phyloP scores from a whole-genome alignment of 1,284 basidiomycete species.

The Boletus calvinii region DNA sequence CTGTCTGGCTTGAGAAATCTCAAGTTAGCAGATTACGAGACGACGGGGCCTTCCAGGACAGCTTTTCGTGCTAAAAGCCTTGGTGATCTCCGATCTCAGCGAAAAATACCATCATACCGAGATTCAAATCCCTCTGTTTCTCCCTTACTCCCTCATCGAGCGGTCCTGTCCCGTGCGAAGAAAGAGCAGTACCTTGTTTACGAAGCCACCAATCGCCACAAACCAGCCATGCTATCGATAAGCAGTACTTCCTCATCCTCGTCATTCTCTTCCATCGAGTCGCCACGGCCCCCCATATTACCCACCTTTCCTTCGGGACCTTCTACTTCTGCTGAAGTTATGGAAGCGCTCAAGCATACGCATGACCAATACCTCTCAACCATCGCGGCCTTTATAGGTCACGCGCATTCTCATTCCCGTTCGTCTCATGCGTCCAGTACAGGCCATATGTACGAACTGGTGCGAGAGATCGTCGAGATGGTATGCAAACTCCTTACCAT shows the following conservation, averaged over 20 bases:
- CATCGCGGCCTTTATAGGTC: slow-evolving; percentile 96
- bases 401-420: slow-evolving; percentile 90
- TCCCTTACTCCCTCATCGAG: slow-evolving; percentile 37
- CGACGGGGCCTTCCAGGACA: slow-evolving; percentile 30
- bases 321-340: slow-evolving; percentile 61
- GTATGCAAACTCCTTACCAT: slow-evolving; percentile 91
- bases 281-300: slow-evolving; percentile 42
- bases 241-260: slow-evolving; percentile 68
- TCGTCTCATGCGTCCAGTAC: slow-evolving; percentile 88
- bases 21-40: slow-evolving; percentile 23
- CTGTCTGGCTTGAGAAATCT: slow-evolving; percentile 13
- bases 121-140: slow-evolving; percentile 34
- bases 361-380: slow-evolving; percentile 91
- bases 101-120: slow-evolving; percentile 28
- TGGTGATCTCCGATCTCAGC: slow-evolving; percentile 48
- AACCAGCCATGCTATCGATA: slow-evolving; percentile 47
- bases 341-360: slow-evolving; percentile 69
- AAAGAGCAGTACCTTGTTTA: slow-evolving; percentile 35
- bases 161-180: slow-evolving; percentile 28
- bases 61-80: slow-evolving; percentile 52
- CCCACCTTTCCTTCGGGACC: slow-evolving; percentile 69
- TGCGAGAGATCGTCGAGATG: slow-evolving; percentile 89
- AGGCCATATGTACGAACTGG: slow-evolving; percentile 91
- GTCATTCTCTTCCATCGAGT: slow-evolving; percentile 50
- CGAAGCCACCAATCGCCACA: slow-evolving; percentile 40